Conservation (phyloP, 2,329 filamentous ascomycete genomes). For the Phoma sp. region DNA sequence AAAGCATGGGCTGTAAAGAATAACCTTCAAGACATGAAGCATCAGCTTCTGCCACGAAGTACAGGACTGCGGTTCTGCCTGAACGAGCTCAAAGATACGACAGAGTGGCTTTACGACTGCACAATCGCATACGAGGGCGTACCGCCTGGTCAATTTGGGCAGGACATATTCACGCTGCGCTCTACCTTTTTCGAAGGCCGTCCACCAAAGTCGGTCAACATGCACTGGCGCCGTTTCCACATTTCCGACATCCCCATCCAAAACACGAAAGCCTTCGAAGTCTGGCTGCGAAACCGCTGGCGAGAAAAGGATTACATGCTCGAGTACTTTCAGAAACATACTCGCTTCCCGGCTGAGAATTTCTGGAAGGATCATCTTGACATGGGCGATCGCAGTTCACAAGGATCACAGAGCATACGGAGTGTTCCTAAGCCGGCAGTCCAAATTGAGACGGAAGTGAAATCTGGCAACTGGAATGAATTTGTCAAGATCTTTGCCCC, state of each 20-base stretch:
- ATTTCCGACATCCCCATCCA: conserved; percentile 82
- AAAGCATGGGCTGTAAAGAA: conserved; percentile 79
- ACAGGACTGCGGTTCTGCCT: conserved; percentile 83
- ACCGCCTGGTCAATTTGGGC: conserved; percentile 76
- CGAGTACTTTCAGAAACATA: conserved; percentile 77
- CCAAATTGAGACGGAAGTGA: conserved; percentile 58
- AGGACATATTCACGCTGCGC: conserved; percentile 84
- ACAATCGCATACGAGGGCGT: conserved; percentile 96
- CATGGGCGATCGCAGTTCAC: conserved; percentile 43
- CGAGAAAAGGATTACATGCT: conserved; percentile 89
- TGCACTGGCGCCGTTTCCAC: conserved; percentile 91
- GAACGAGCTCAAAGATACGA: conserved; percentile 74
- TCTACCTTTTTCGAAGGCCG: conserved; percentile 90
- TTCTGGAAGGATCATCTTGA: conserved; percentile 53
- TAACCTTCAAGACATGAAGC: conserved; percentile 74
- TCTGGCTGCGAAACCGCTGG: conserved; percentile 88
- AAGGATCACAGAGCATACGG: conserved; percentile 44
- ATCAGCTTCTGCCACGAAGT: conserved; percentile 78
- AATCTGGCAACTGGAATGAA: conserved; percentile 59
- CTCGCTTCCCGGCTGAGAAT: conserved; percentile 78
- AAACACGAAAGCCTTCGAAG: conserved; percentile 75
- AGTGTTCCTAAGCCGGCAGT: conserved; percentile 49
- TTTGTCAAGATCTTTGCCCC: conserved; percentile 61
- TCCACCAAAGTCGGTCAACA: conserved; percentile 93
- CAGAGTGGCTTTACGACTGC: conserved; percentile 89